These are phyloP conservation scores for Pseudogymnoascus sp. DNA, from an alignment of 2,329 filamentous ascomycete genomes.

Conservation along the genomic window DNA sequence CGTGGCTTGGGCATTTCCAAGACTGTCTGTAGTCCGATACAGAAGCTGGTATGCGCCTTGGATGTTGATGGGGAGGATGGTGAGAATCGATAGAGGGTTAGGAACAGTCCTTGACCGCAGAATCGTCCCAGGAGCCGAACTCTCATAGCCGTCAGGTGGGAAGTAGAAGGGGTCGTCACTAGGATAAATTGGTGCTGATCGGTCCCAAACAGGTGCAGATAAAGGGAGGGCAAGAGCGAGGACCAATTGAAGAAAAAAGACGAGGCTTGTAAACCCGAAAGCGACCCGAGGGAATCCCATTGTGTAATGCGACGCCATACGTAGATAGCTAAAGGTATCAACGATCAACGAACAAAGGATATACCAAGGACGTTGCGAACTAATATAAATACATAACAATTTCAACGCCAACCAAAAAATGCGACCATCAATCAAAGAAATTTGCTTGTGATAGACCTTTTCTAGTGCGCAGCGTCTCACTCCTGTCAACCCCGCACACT, in stretches of 20 bases:
- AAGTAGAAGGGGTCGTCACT: conserved; percentile 31
- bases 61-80: conserved; percentile 11
- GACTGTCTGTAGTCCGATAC: conserved; percentile 33
- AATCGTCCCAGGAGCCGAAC: conserved; percentile 26
- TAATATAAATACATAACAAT: background rate
- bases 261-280: background rate
- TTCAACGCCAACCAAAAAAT: background rate
- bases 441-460: background rate
- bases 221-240: background rate
- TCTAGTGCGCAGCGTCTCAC: background rate
- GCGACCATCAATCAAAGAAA: background rate
- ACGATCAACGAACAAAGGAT: background rate
- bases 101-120: conserved; percentile 27
- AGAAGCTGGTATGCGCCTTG: conserved; percentile 29
- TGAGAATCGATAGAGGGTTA: conserved; percentile 19
- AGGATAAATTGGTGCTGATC: conserved; percentile 23
- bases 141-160: conserved; percentile 23
- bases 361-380: background rate
- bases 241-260: background rate
- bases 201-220: background rate
- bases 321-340: background rate
- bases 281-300: background rate
- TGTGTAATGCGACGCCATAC: background rate
- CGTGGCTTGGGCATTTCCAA: conserved; percentile 29
- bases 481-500: background rate